These are phyloP conservation scores for Pelargonium myrrhifolium DNA, from an alignment of 441 rosid genomes.

Conservation along the genomic window DNA sequence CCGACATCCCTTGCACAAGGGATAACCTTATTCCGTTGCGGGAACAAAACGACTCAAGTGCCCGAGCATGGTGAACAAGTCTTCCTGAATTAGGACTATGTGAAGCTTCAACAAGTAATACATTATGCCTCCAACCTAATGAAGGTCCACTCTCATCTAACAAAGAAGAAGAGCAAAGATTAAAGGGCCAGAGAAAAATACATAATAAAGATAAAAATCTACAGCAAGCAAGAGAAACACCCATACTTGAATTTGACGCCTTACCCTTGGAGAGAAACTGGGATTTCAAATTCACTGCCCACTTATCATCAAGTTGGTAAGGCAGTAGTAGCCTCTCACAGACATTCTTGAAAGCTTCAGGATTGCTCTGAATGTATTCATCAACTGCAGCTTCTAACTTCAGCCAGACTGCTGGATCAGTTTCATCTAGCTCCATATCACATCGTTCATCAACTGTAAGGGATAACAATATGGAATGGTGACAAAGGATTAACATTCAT, in stretches of 20 bases:
- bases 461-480: conserved; percentile 21
- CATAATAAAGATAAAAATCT: conserved; percentile 8
- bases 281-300: conserved; percentile 47
- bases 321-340: conserved; percentile 76
- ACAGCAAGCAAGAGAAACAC: conserved; percentile 10
- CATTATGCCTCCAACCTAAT: conserved; percentile 91
- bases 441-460: conserved; percentile 85
- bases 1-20: conserved; percentile 46
- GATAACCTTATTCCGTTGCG: conserved; percentile 64
- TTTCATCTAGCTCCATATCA: conserved; percentile 97
- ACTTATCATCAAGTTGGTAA: conserved; percentile 65
- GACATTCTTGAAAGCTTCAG: conserved; percentile 53
- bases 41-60: conserved; percentile 83
- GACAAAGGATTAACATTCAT: conserved; percentile 14
- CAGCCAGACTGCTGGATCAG: conserved; percentile 92
- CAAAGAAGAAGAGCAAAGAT: conserved; percentile 18
- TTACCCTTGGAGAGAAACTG: conserved; percentile 38
- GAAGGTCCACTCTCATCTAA: conserved; percentile 58
- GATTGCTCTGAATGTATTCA: conserved; percentile 66
- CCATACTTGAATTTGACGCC: conserved; percentile 50
- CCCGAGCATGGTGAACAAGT: conserved; percentile 74
- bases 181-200: conserved; percentile 19
- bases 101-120: conserved; percentile 87
- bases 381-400: conserved; percentile 81
- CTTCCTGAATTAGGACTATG: conserved; percentile 86